Base-by-base conservation (phyloP, 306 rosid genomes). In the Sesbania bispinosa region DNA sequence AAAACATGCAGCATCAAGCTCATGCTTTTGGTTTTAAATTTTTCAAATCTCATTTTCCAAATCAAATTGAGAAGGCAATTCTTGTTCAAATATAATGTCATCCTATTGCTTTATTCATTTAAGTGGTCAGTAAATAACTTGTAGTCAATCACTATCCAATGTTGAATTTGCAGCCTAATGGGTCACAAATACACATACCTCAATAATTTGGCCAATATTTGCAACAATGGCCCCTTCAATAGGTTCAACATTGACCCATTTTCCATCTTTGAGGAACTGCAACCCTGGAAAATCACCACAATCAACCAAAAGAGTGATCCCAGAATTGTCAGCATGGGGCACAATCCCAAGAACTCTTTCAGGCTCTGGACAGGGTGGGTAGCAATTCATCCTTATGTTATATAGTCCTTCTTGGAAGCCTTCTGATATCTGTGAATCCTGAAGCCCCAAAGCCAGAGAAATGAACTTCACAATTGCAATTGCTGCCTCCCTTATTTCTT, bases 301-400 rank as follows among this genome's bases (percentile, higher is more conserved):
- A 6, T 84, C 84, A 75, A 62, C 80, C 69, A 84, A 75, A 43
- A 81, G 80, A 66, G 88, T 71, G 69, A 84, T 84, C 0, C 71
- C 88, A 4, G 81, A 78, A 51, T 58, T 81, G 68, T 81, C 88
- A 11, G 77, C 83, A 61, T 84, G 88, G 9, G 88, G 80, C 67
- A 53, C 20, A 46, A 81, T 29, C 4, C 88, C 88, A 7, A 84
- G 62, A 81, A 84, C 85, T 41, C 72, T 67, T 54, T 78, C 82
- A 24, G 88, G 85, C 61, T 84, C 82, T 0, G 88, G 84, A 54
- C 88, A 81, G 0, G 85, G 75, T 4, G 88, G 88, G 61, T 70
- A 84, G 68, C 63, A 84, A 55, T 84, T 81, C 79, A 84, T 70
- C 81, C 88, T 66, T 45, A 75, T 59, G 11, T 78, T 41, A 62